Percentiles rank a stretch among this genome's conserved stretches.
Evolutionary conservation across 441 rosid species (phyloP).

Genomic region (Populus hybrid): DNA sequence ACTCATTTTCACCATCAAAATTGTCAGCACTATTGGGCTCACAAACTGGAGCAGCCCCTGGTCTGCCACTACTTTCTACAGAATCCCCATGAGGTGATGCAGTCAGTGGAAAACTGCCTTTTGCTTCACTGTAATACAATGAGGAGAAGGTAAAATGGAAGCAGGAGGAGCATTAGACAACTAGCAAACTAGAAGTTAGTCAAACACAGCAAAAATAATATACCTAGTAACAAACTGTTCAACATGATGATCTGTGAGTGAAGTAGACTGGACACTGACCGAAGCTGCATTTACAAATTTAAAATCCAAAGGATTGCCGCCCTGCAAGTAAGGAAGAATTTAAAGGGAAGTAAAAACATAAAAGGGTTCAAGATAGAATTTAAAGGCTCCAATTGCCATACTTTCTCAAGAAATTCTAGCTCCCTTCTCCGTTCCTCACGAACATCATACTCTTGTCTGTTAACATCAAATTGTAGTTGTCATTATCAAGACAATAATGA

Average conservation of each 20-base stretch:
- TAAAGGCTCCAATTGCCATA: conserved; percentile 38
- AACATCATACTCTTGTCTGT: conserved; percentile 98
- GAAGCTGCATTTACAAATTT: conserved; percentile 76
- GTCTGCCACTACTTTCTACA: conserved; percentile 97
- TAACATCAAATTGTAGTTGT: conserved; percentile 14
- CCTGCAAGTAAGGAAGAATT: conserved; percentile 50
- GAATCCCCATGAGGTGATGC: conserved; percentile 98
- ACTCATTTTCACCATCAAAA: conserved; percentile 79
- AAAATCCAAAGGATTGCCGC: conserved; percentile 98
- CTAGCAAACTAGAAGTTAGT: conserved; percentile 14
- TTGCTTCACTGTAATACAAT: conserved; percentile 75
- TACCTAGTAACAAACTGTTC: conserved; percentile 92
- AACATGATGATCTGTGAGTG: conserved; percentile 75
- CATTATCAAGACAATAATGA: conserved; percentile 5
- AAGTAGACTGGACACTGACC: conserved; percentile 89
- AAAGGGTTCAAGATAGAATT: conserved; percentile 15
- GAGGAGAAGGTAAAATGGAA: not conserved
- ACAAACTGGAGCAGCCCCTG: conserved; percentile 55
- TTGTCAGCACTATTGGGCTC: conserved; percentile 95
- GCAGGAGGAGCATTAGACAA: conserved; percentile 16
- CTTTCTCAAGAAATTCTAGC: conserved; percentile 97
- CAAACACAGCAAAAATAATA: conserved; percentile 24
- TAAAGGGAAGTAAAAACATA: conserved; percentile 12
- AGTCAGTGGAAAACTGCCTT: conserved; percentile 88
- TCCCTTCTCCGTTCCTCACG: conserved; percentile 97